Evolutionary conservation across 176 grass and related monocot genomes (phyloP).

Genomic region (Triticum dicoccoides): DNA sequence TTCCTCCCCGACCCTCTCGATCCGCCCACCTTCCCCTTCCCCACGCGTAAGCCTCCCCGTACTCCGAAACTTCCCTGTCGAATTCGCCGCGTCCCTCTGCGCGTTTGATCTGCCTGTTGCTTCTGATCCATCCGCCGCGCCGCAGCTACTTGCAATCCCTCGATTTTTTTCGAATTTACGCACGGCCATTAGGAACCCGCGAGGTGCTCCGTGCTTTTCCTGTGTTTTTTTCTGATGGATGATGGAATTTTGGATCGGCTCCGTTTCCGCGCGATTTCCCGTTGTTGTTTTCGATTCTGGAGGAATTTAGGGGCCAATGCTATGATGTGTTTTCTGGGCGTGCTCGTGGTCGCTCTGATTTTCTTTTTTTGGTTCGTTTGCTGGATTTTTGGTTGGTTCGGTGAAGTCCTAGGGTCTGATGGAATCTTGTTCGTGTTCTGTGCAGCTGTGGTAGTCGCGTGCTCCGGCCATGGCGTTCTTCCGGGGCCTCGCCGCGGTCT

Average conservation of each 20-base stretch:
- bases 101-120: background rate
- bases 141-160: background rate
- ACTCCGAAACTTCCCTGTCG: too few species aligned
- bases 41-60: background rate
- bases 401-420: background rate
- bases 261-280: background rate
- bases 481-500: constrained; percentile 55
- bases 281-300: background rate
- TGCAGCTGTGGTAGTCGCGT: constrained; percentile 39
- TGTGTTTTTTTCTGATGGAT: background rate
- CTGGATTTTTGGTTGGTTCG: background rate
- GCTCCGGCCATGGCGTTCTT: constrained; percentile 69
- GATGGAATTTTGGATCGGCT: background rate
- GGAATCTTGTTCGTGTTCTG: constrained; percentile 4
- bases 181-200: background rate
- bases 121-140: background rate
- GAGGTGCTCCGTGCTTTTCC: background rate
- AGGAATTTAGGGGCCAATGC: background rate
- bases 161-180: background rate
- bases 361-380: background rate
- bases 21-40: background rate
- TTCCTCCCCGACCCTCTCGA: background rate
- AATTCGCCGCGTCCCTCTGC: background rate
- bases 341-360: background rate
- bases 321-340: background rate